Percentiles rank a stretch among this genome's conserved stretches.
Evolutionary conservation across 192 early-diverging fungal species (phyloP).

Genomic region (Backusella luteola): DNA sequence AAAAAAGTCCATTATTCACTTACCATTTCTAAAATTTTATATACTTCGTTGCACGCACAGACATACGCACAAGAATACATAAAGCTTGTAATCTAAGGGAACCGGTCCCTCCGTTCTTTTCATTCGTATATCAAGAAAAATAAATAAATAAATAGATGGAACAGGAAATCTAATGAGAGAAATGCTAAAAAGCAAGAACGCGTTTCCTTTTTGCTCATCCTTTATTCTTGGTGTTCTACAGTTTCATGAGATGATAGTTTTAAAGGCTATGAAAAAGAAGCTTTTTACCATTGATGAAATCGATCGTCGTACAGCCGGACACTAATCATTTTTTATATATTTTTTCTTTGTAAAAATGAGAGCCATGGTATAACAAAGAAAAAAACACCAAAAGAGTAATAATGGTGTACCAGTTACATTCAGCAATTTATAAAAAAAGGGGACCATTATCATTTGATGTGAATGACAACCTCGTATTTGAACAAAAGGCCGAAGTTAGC

Average conservation of each 20-base stretch:
- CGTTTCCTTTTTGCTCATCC: not conserved
- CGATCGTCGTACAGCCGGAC: not conserved
- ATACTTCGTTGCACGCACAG: not conserved
- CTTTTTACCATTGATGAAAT: not conserved
- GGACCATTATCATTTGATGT: constrained; percentile 1
- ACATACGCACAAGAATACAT: not conserved
- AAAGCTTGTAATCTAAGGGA: not conserved
- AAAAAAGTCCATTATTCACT: not conserved
- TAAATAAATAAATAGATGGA: not conserved
- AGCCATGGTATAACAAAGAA: not conserved
- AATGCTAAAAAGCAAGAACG: not conserved
- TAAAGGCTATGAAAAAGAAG: not conserved
- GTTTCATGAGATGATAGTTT: not conserved
- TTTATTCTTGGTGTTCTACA: not conserved
- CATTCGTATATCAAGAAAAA: not conserved
- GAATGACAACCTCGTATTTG: not conserved
- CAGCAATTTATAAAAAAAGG: not conserved
- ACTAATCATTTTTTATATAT: not conserved
- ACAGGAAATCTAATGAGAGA: not conserved
- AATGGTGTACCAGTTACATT: not conserved
- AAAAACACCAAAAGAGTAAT: not conserved
- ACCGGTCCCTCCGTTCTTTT: not conserved
- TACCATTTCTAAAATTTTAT: not conserved
- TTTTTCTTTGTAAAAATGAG: not conserved
- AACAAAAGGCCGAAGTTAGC: not conserved